phyloP scores from a whole-genome alignment of 495 filamentous ascomycete genomes.

The Neurospora cerealis region DNA sequence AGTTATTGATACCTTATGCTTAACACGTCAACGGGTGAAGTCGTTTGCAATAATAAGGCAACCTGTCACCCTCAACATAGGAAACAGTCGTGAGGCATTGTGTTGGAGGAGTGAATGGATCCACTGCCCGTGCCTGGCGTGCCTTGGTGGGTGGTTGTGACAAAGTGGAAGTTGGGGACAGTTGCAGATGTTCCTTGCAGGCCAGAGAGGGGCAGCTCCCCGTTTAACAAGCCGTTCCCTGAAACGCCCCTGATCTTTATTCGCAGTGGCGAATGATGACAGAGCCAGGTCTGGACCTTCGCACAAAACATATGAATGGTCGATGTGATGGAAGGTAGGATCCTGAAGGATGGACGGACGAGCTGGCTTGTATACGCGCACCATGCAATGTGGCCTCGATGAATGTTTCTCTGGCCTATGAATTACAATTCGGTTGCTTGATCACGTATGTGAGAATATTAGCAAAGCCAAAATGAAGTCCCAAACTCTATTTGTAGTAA shows the following conservation, averaged over 20 bases:
- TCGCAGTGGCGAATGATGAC: neutral
- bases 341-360: neutral
- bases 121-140: neutral
- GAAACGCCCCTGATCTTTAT: neutral
- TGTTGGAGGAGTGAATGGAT: neutral
- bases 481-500: neutral
- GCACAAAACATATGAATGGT: neutral
- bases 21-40: neutral
- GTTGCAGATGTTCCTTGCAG: neutral
- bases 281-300: neutral
- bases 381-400: neutral
- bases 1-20: neutral
- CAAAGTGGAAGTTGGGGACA: neutral
- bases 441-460: neutral
- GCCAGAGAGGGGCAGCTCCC: neutral
- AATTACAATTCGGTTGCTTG: neutral
- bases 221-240: neutral
- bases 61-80: neutral
- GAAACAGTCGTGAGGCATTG: neutral
- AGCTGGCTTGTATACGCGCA: neutral
- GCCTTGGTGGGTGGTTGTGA: neutral
- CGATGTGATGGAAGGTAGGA: neutral
- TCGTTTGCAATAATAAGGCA: neutral
- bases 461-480: neutral
- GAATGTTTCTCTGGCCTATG: no score